Conservation (phyloP, 106 monocot species). For the Dendrobium officinale region DNA sequence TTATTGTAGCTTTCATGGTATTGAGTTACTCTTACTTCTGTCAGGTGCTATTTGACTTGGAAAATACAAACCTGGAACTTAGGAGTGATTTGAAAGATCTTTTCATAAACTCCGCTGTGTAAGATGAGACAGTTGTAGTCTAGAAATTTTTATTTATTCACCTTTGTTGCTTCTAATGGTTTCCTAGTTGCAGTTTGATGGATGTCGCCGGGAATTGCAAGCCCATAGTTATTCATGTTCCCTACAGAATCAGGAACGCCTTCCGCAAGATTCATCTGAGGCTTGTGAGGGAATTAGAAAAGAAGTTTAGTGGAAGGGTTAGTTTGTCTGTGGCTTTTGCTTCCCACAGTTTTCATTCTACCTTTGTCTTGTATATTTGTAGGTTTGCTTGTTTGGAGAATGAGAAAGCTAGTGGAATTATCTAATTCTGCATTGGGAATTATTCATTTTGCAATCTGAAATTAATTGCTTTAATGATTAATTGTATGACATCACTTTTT, state of each 20-base stretch:
- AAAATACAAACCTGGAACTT: slow-evolving; percentile 76
- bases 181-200: slow-evolving; percentile 39
- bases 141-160: background rate
- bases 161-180: background rate
- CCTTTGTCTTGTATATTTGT: background rate
- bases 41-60: slow-evolving; percentile 80
- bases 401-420: background rate
- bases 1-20: background rate
- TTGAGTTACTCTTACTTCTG: background rate
- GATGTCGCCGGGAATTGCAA: slow-evolving; percentile 70
- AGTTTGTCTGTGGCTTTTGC: background rate
- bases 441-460: background rate
- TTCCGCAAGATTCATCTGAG: slow-evolving; percentile 84
- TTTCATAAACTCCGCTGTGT: slow-evolving; percentile 76
- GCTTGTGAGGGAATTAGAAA: slow-evolving; percentile 90
- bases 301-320: slow-evolving; percentile 97
- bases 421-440: background rate
- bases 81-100: slow-evolving; percentile 95
- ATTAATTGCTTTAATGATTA: background rate
- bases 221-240: slow-evolving; percentile 77
- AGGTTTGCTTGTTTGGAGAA: background rate
- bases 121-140: slow-evolving; percentile 3
- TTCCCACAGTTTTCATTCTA: background rate
- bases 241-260: slow-evolving; percentile 71
- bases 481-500: no score